Evolutionary conservation across 2,329 filamentous ascomycete genomes (phyloP), one percentile per base, ranked within the genome.

Genomic region (Cercospora sp.): DNA sequence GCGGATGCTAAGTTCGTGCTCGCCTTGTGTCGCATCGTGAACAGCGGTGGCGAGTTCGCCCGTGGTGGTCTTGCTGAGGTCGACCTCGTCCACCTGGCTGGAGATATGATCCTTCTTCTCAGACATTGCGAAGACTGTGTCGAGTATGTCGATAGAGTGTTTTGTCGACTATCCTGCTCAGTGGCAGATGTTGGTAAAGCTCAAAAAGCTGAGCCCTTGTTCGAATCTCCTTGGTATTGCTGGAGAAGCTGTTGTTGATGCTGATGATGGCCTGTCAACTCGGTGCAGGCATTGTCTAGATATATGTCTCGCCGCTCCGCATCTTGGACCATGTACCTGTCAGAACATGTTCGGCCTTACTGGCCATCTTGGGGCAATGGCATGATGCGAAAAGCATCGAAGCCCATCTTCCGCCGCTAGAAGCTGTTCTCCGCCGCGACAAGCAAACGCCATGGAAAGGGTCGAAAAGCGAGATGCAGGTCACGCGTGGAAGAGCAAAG

Each of bases 1-100:
- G 31, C 33, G 42, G 42, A 67, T 59, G 6, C 26, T 36, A 5
- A 60, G 18, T 23, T 18, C 9, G 63, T 65, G 63, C 30, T 65
- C 63, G 42, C 60, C 42, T 5, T 36, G 20, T 2, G 55, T 65
- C 10, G 51, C 62, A 28, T 64, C 62, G 18, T 36, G 48, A 26
- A 55, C 23, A 3, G 48, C 48, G 48, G 48, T 55, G 48, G 48
- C 48, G 48, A 55, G 48, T 13, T 30, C 48, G 48, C 48, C 3
- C 12, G 48, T 55, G 10, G 48, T 55, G 23, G 48, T 55, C 20
- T 55, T 55, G 48, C 48, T 28, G 23, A 55, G 23, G 12, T 55
- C 23, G 48, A 55, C 48, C 48, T 55, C 48, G 48, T 55, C 48
- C 48, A 55, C 48, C 3, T 55, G 48, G 48, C 48, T 55, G 48